Evolutionary conservation across 2,329 filamentous ascomycete genomes (phyloP), one percentile per base, ranked within the genome.

Genomic region (Knoxdaviesia capensis): DNA sequence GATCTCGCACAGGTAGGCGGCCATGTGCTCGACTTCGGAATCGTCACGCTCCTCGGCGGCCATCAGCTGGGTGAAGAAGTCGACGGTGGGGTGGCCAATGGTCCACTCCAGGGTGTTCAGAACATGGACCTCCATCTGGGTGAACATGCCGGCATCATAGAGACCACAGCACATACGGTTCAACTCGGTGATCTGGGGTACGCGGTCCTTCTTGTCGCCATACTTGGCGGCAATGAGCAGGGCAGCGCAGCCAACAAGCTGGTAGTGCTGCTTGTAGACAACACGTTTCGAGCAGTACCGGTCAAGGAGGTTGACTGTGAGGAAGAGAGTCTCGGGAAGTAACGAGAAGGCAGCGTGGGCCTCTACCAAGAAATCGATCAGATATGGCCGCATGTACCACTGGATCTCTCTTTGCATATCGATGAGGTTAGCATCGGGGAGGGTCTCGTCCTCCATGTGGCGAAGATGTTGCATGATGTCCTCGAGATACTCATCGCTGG

Each of bases 61-160:
- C 47, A 88, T 85, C 47, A 94, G 66, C 55, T 94, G 82, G 39
- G 92, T 71, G 63, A 94, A 98, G 58, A 80, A 83, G 60, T 96
- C 88, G 49, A 94, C 83, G 31, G 90, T 96, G 1, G 90, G 87
- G 62, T 96, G 88, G 43, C 90, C 90, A 50, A 98, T 82, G 50
- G 80, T 77, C 90, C 90, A 98, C 58, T 92, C 85, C 45, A 98
- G 73, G 1, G 90, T 98, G 63, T 94, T 92, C 52, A 98, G 72
- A 34, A 98, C 88, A 59, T 98, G 90, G 87, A 92, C 96, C 65
- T 98, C 90, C 90, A 98, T 98, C 62, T 98, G 90, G 7, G 87
- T 88, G 64, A 98, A 98, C 90, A 98, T 98, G 64, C 94, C 88
- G 40, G 94, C 86, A 54, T 98, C 90, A 63, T 98, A 98, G 35